Evolutionary conservation across 352 stramenopile species (phyloP), one percentile per base, ranked within the genome.

Genomic region (Pythium guiyangense): DNA sequence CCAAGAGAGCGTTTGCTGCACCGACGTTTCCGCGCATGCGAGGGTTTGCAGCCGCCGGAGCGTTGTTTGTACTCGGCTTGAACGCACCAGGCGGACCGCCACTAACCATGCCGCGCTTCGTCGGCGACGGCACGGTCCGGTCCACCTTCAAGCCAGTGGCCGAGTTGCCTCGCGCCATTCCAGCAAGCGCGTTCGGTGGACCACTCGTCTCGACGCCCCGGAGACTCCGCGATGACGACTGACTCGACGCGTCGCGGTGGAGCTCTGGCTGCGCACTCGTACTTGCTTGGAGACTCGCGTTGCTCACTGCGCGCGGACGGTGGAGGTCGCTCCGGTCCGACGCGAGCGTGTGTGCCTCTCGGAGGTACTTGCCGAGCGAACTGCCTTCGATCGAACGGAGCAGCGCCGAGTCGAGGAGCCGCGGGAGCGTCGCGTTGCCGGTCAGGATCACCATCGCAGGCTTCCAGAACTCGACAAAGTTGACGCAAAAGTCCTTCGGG

Each of bases 1-100:
- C 84, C 50, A 93, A 72, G 26, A 93, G 59, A 6, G 84, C 84
- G 44, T 84, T 93, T 1, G 81, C 70, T 35, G 84, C 84, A 27
- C 72, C 79, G 25, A 72, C 61, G 54, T 67, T 78, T 0, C 54
- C 68, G 46, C 79, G 70, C 58, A 90, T 74, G 48, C 78, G 67
- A 25, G 49, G 52, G 44, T 54, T 59, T 6, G 43, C 52, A 58
- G 11, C 49, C 47, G 50, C n/a, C 39, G 66, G 27, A 17, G 43
- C 42, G 4, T 59, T 64, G 39, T 44, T 66, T 25, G 68, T 71
- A 2, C 52, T 55, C 34, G 66, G 50, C 12, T 65, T 43, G 46
- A 63, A 73, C 40, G 51, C 69, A n/a, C 59, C 55, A 5, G 50
- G 58, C 29, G 56, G 52, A 18, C 59, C 56, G 57, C 57, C 59